Conservation (phyloP, 2,329 filamentous ascomycete species). For the Colletotrichum gloeosporioides region DNA sequence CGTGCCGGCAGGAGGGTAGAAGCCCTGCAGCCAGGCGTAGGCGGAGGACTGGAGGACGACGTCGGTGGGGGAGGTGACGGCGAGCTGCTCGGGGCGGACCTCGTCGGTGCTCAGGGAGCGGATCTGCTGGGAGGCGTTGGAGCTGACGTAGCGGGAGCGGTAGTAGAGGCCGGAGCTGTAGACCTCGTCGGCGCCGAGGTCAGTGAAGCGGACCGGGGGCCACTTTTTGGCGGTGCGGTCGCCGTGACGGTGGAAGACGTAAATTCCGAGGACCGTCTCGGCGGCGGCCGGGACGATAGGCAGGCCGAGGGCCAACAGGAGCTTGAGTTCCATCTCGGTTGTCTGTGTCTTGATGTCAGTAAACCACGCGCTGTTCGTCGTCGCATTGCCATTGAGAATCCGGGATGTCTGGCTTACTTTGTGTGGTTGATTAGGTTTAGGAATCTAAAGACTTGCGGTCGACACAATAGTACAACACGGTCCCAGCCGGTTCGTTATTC, state of each 20-base stretch:
- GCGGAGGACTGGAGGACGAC: conserved; percentile 82
- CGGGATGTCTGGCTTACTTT: background rate
- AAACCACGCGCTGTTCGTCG: background rate
- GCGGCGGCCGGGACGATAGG: conserved; percentile 46
- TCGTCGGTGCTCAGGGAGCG: conserved; percentile 68
- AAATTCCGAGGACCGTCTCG: conserved; percentile 80
- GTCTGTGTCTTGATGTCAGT: background rate
- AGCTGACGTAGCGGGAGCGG: conserved; percentile 74
- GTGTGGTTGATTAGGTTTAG: background rate
- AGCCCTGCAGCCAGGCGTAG: conserved; percentile 79
- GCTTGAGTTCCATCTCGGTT: conserved; percentile 43
- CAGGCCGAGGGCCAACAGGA: conserved; percentile 28
- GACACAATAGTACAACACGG: background rate
- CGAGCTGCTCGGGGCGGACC: conserved; percentile 74
- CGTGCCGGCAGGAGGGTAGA: conserved; percentile 79
- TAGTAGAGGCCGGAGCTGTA: conserved; percentile 77
- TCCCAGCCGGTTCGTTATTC: background rate
- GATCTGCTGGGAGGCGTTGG: conserved; percentile 65
- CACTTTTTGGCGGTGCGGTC: conserved; percentile 83
- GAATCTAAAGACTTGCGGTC: background rate
- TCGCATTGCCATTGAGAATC: background rate
- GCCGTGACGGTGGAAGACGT: conserved; percentile 89
- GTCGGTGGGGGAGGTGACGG: conserved; percentile 75
- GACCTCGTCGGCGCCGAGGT: conserved; percentile 79
- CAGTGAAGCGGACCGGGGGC: conserved; percentile 74